phyloP scores from a whole-genome alignment of 805 yeast species.

The Schwanniomyces sp. region DNA sequence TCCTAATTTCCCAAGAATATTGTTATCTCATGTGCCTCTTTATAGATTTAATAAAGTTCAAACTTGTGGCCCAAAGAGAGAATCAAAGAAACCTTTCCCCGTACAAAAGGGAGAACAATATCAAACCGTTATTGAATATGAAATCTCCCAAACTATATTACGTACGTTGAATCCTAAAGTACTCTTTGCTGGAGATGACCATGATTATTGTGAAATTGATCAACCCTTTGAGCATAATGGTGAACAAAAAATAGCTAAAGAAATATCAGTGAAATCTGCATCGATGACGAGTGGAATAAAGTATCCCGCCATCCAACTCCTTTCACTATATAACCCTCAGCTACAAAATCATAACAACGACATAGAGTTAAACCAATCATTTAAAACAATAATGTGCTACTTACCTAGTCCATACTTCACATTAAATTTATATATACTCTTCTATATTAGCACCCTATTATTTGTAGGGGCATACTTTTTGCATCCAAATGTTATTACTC shows the following conservation, averaged over 20 bases:
- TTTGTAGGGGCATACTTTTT: conserved; percentile 7
- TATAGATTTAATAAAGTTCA: conserved; percentile 64
- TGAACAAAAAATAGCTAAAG: conserved; percentile 47
- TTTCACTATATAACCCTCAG: conserved; percentile 60
- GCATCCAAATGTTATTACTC: conserved; percentile 24
- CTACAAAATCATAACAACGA: conserved; percentile 9
- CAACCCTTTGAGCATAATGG: conserved; percentile 42
- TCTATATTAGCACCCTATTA: not conserved
- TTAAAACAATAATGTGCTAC: conserved; percentile 51
- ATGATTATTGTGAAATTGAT: conserved; percentile 83
- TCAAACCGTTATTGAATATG: conserved; percentile 79
- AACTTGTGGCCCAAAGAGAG: conserved; percentile 76
- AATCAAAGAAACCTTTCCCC: conserved; percentile 64
- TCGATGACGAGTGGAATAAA: conserved; percentile 92
- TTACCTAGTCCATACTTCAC: conserved; percentile 51
- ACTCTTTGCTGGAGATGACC: conserved; percentile 93
- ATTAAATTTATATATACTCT: conserved; percentile 2
- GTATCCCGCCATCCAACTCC: conserved; percentile 82
- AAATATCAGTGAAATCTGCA: conserved; percentile 83
- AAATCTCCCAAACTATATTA: conserved; percentile 59
- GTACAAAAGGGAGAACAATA: conserved; percentile 77
- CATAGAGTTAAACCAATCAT: conserved; percentile 13
- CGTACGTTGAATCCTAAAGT: conserved; percentile 60
- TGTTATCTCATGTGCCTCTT: conserved; percentile 87
- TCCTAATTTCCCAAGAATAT: conserved; percentile 54